Percentiles rank a stretch among this genome's conserved stretches.
Evolutionary conservation across 306 rosid genomes (phyloP).

Genomic region (Gynostemma pentaphyllum): DNA sequence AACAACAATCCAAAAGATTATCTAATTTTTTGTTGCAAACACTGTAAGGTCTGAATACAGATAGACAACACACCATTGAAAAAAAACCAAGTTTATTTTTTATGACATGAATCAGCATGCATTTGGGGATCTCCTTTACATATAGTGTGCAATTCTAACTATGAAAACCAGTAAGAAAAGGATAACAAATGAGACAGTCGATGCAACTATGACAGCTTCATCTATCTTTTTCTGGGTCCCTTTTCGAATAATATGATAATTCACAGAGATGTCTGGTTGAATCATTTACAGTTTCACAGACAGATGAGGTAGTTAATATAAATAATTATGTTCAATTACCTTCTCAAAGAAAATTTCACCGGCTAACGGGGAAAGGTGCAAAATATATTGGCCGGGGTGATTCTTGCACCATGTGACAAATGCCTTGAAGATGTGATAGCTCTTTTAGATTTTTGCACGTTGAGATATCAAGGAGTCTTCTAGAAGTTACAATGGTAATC

Average conservation of each 20-base stretch:
- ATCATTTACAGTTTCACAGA: background rate
- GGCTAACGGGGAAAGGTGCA: background rate
- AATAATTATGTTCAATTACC: background rate
- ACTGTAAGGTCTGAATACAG: background rate
- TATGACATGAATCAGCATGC: constrained; percentile 2
- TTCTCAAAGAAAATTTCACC: background rate
- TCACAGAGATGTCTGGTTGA: background rate
- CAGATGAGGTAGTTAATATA: background rate
- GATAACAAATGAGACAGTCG: background rate
- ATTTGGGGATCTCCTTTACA: background rate
- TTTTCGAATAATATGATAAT: background rate
- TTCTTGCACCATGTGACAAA: background rate
- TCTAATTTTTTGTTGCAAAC: background rate
- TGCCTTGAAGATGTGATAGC: constrained; percentile 1
- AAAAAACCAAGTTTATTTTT: background rate
- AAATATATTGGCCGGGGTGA: background rate
- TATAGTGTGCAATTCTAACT: background rate
- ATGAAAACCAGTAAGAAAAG: background rate
- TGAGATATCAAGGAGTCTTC: background rate
- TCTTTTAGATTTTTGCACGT: background rate
- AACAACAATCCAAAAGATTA: background rate
- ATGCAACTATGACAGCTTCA: background rate
- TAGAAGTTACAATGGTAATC: background rate
- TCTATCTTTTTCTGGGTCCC: background rate
- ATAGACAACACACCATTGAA: background rate